phyloP scores from a whole-genome alignment of 192 early-diverging fungal genomes.

The Coemansia sp. region DNA sequence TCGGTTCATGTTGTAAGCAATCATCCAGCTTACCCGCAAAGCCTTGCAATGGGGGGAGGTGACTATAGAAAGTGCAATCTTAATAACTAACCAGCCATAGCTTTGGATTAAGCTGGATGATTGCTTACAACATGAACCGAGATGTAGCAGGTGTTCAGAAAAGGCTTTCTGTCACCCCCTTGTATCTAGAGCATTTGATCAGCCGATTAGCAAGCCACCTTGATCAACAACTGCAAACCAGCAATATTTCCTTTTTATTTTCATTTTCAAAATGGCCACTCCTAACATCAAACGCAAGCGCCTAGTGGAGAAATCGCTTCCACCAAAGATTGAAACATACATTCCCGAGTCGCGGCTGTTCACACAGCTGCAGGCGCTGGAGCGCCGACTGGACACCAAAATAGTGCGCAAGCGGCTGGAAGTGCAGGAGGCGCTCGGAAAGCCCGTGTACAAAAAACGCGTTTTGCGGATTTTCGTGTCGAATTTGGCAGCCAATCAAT shows the following conservation, averaged over 20 bases:
- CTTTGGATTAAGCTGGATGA: too few species aligned
- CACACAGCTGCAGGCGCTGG: constrained; percentile 80
- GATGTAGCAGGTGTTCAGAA: too few species aligned
- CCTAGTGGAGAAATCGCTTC: constrained; percentile 43
- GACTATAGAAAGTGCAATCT: too few species aligned
- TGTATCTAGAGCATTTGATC: too few species aligned
- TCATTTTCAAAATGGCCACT: constrained; percentile 23
- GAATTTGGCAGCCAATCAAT: constrained; percentile 80
- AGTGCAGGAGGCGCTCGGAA: constrained; percentile 78
- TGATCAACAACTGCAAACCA: background rate
- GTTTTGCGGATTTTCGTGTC: constrained; percentile 89
- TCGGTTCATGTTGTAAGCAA: too few species aligned
- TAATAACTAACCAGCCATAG: too few species aligned
- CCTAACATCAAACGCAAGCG: constrained; percentile 38
- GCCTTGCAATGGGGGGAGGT: too few species aligned
- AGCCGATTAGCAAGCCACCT: too few species aligned
- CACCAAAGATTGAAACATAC: constrained; percentile 76
- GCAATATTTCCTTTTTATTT: background rate
- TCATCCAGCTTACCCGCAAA: too few species aligned
- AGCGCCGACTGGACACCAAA: constrained; percentile 82
- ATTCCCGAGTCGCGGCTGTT: constrained; percentile 92
- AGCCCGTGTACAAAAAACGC: constrained; percentile 69
- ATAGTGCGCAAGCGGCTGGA: constrained; percentile 90
- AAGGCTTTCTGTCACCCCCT: too few species aligned
- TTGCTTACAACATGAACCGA: too few species aligned